These are phyloP conservation scores for Alternaria longipes DNA, from an alignment of 2,329 filamentous ascomycete species.

Conservation along the genomic window DNA sequence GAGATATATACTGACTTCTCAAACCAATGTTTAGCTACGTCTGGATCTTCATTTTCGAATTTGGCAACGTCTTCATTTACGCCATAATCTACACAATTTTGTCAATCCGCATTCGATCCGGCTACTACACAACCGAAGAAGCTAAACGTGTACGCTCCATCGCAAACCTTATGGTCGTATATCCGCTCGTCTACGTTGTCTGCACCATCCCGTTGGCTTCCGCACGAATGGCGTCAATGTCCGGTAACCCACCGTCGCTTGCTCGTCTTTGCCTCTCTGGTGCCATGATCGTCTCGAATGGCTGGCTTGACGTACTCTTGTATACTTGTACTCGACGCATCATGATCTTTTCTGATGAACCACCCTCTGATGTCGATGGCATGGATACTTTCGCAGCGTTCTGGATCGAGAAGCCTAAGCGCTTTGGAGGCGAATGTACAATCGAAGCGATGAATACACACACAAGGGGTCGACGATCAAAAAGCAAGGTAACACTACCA, in stretches of 20 bases:
- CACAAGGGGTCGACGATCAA: slow-evolving; percentile 15
- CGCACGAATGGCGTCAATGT: slow-evolving; percentile 71
- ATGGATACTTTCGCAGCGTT: slow-evolving; percentile 50
- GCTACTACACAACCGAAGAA: slow-evolving; percentile 48
- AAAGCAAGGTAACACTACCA: slow-evolving; percentile 28
- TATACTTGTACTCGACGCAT: slow-evolving; percentile 67
- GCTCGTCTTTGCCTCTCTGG: slow-evolving; percentile 63
- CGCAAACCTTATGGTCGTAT: slow-evolving; percentile 69
- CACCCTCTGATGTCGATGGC: slow-evolving; percentile 46
- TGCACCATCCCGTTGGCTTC: slow-evolving; percentile 73
- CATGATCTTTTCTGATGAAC: slow-evolving; percentile 62
- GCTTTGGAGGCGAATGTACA: slow-evolving; percentile 58
- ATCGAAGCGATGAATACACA: slow-evolving; percentile 45
- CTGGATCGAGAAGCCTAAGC: slow-evolving; percentile 43
- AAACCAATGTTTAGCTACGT: slow-evolving; percentile 56
- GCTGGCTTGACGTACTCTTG: slow-evolving; percentile 66
- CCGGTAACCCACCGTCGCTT: slow-evolving; percentile 57
- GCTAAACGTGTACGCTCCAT: slow-evolving; percentile 52
- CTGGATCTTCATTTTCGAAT: slow-evolving; percentile 68
- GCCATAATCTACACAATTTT: slow-evolving; percentile 54
- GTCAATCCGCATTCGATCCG: slow-evolving; percentile 47
- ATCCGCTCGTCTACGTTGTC: slow-evolving; percentile 74
- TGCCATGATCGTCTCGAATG: slow-evolving; percentile 66
- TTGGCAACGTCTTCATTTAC: slow-evolving; percentile 63
- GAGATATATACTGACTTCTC: background rate